These are phyloP conservation scores for Porodaedalea pini DNA, from an alignment of 1,284 basidiomycete species.

Conservation along the genomic window DNA sequence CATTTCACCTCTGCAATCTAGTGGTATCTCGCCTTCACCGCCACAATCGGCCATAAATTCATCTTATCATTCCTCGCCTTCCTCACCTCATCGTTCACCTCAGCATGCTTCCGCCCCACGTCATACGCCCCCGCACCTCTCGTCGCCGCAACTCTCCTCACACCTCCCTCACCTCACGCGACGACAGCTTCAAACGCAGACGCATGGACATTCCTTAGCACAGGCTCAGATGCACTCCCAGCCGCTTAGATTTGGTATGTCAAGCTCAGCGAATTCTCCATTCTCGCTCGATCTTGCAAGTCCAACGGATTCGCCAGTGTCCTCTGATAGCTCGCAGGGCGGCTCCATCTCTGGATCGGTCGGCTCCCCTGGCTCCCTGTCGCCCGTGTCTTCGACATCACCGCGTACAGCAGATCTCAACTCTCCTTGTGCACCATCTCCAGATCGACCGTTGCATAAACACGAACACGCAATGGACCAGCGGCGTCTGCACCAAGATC, in stretches of 20 bases:
- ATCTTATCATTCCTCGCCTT: not conserved
- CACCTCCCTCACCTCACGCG: not conserved
- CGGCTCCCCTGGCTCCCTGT: slow-evolving; percentile 10
- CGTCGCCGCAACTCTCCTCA: slow-evolving; percentile 1
- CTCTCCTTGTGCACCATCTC: slow-evolving; percentile 12
- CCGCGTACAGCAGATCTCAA: slow-evolving; percentile 15
- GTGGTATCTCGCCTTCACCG: not conserved
- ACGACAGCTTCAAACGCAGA: slow-evolving; percentile 1
- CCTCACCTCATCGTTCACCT: not conserved
- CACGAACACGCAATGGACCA: not conserved
- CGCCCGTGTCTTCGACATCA: slow-evolving; percentile 16
- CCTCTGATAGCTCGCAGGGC: slow-evolving; percentile 10
- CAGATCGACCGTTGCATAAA: not conserved
- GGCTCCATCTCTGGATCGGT: slow-evolving; percentile 6
- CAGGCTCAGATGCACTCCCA: not conserved
- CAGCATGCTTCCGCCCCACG: not conserved
- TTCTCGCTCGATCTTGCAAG: slow-evolving; percentile 9
- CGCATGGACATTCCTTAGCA: not conserved
- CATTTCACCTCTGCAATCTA: not conserved
- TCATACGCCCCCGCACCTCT: not conserved
- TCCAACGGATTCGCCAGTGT: slow-evolving; percentile 12
- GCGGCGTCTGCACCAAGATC: not conserved
- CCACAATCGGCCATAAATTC: not conserved
- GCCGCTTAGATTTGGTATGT: not conserved
- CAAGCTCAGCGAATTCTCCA: not conserved